Base-by-base conservation (phyloP, 139 green algal species). In the Closterium sp. region DNA sequence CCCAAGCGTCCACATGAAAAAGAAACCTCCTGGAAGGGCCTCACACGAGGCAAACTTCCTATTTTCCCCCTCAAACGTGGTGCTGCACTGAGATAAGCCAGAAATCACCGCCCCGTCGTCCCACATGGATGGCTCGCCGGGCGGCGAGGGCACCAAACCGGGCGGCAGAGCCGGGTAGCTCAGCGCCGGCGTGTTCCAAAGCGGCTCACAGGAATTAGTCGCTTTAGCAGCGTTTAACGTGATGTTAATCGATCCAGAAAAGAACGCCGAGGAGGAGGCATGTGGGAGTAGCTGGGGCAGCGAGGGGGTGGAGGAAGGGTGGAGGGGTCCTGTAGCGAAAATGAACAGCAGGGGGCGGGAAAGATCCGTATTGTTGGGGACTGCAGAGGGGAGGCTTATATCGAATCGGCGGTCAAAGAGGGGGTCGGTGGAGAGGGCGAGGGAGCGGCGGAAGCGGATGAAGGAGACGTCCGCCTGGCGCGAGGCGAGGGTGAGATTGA, bases 1-100 rank as follows among this genome's bases (percentile, higher is more conserved):
- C 32, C 81, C 33, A 12, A 91, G 81, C 21, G 87, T 84, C 87
- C 87, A 91, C 87, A 91, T 91, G 34, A 91, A 34, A 30, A 35
- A 86, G 81, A 81, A 91, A 6, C 35, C 87, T 19, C 87, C 87
- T 84, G 86, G 86, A 16, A 91, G 81, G 21, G 23, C 35, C 25
- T 36, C 35, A 30, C 87, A 91, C 25, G 87, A 35, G 5, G 23
- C 28, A n/a, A 91, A 91, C 19, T 64, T 43, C 28, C 34, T 31
- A n/a, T 83, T 91, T 83, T 91, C 25, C 31, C 87, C 87, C 9
- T 91, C 81, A 30, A 91, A 91, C 33, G 32, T 64, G 9, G 87
- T 91, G 32, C 33, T 38, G 87, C 87, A 91, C 55, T 43, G 33
- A 35, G 87, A 84, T 28, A 81, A 25, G 55, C 55, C 55, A 12